Evolutionary conservation across 306 rosid species (phyloP).

Genomic region (Crataegus laevigata): DNA sequence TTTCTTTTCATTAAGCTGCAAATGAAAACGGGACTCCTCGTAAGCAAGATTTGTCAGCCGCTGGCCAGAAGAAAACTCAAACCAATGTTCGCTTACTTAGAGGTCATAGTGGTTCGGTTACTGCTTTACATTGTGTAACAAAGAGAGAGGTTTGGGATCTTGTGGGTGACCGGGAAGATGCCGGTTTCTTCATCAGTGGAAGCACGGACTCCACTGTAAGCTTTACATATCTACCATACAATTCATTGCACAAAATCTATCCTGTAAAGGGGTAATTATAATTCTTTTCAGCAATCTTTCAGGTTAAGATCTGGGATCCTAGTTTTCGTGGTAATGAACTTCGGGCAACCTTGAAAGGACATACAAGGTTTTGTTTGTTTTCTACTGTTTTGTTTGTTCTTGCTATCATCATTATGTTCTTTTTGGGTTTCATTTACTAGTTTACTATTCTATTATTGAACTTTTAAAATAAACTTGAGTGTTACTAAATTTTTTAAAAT

Average conservation of each 20-base stretch:
- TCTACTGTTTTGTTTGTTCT: background rate
- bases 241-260: slow-evolving; percentile 11
- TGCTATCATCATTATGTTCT: background rate
- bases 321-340: slow-evolving; percentile 95
- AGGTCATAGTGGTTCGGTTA: slow-evolving; percentile 91
- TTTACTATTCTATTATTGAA: background rate
- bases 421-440: background rate
- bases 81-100: slow-evolving; percentile 86
- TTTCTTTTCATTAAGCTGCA: slow-evolving; percentile 18
- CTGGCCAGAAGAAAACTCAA: slow-evolving; percentile 90
- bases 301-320: slow-evolving; percentile 99
- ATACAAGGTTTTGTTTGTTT: slow-evolving; percentile 51
- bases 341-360: slow-evolving; percentile 92
- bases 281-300: slow-evolving; percentile 25
- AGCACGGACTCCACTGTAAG: slow-evolving; percentile 91
- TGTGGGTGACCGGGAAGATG: slow-evolving; percentile 99
- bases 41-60: slow-evolving; percentile 56
- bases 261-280: slow-evolving; percentile 12
- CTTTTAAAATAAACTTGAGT: background rate
- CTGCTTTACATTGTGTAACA: slow-evolving; percentile 96
- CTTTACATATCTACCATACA: slow-evolving; percentile 13
- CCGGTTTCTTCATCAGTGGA: slow-evolving; percentile 96
- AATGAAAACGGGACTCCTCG: slow-evolving; percentile 69
- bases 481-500: background rate
- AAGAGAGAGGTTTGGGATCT: slow-evolving; percentile 99